Base-by-base conservation (phyloP, 2,329 filamentous ascomycete species). In the Alternaria ventricosa region DNA sequence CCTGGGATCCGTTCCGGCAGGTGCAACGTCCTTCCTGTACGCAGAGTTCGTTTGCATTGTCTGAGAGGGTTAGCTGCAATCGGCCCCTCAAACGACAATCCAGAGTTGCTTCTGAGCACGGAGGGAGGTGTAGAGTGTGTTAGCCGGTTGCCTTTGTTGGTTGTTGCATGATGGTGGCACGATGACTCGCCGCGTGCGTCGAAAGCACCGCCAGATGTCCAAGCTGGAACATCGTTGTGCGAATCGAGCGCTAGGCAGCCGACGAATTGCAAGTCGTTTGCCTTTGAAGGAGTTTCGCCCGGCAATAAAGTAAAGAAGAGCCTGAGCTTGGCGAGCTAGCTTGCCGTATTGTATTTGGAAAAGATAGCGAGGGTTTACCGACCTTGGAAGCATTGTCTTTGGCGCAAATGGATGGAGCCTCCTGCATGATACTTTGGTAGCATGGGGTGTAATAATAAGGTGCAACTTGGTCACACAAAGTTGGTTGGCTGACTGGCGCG, bases 101-200 rank as follows among this genome's bases (percentile, higher is more conserved):
- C 67, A 57, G 44, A 64, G 54, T 27, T 47, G 55, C 60, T 43
- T 47, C 45, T 56, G 25, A 56, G 45, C 33, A 58, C 63, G 64
- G 63, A 36, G 27, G 28, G 51, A 45, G 46, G 33, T 51, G 41
- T 44, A 46, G 44, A 64, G 64, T 68, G 46, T 62, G 49, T 53
- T 28, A 61, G 66, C 53, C 45, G 57, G 60, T 55, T 49, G 64
- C 64, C 61, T 60, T 63, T 44, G 56, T 64, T 65, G 60, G 61
- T 62, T 69, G 66, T 68, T 71, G 71, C 68, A 71, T 71, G 55
- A 67, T 64, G 61, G 66, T 54, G 60, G 64, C 58, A 60, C 45
- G 68, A 61, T 62, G 65, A 69, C 59, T 60, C 25, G 57, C 63
- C 47, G 58, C 63, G 61, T 53, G 65, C 66, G 61, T 64, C 54